These are phyloP conservation scores for Nymphaea colorata DNA, from an alignment of 164 flowering plant species.

Conservation along the genomic window DNA sequence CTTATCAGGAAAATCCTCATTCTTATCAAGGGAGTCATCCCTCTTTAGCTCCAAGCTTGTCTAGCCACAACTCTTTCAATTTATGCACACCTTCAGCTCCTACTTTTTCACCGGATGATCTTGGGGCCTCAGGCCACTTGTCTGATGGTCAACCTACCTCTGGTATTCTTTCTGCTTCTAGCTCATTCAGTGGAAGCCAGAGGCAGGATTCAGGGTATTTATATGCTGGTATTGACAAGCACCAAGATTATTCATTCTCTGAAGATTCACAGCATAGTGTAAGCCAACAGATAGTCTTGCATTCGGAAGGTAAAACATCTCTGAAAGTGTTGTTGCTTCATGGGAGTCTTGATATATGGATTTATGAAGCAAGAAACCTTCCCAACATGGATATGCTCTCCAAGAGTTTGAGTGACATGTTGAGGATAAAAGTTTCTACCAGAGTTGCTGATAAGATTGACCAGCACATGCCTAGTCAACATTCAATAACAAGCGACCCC, in stretches of 20 bases:
- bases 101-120: too few relatives aligned
- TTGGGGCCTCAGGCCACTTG: too few relatives aligned
- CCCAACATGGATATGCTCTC: conserved; percentile 98
- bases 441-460: conserved; percentile 39
- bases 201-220: neutral
- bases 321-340: conserved; percentile 71
- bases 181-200: neutral
- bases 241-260: neutral
- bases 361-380: conserved; percentile 67
- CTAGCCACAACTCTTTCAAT: neutral
- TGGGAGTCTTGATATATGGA: conserved; percentile 82
- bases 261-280: conserved; percentile 28
- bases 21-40: neutral
- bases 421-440: conserved; percentile 36
- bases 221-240: neutral
- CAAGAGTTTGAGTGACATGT: conserved; percentile 59
- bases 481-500: conserved; percentile 75
- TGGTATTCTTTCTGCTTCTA: neutral
- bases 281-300: conserved; percentile 45
- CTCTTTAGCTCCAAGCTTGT: neutral
- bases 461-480: conserved; percentile 21
- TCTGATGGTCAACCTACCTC: too few relatives aligned
- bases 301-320: conserved; percentile 35
- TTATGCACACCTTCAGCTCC: too few relatives aligned
- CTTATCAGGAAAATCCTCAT: neutral